A percentile compares a stretch with the other conserved stretches of the same genome.
These are phyloP conservation scores for Macrophomina tecta DNA, from an alignment of 2,329 filamentous ascomycete species.

Conservation along the genomic window DNA sequence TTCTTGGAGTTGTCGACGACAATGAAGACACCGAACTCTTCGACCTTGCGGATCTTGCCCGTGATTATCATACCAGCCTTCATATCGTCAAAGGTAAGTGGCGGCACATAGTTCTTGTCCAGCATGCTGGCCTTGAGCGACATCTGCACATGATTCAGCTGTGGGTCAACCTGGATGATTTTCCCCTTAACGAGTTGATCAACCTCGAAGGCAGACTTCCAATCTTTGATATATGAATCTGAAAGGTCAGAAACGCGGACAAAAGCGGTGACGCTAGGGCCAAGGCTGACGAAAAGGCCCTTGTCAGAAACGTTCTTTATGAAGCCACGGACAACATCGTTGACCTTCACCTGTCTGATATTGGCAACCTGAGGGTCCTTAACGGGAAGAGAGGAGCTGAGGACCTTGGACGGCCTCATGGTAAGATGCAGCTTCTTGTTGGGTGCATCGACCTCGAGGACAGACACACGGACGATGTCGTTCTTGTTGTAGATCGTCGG, in stretches of 20 bases:
- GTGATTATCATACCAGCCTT: conserved; percentile 81
- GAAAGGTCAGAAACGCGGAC: conserved; percentile 88
- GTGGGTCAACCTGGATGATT: conserved; percentile 72
- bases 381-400: conserved; percentile 82
- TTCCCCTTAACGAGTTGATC: conserved; percentile 92
- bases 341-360: conserved; percentile 72
- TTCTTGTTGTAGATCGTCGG: conserved; percentile 79
- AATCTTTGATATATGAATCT: conserved; percentile 90
- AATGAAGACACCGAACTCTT: conserved; percentile 94
- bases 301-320: conserved; percentile 89
- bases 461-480: conserved; percentile 84
- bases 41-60: conserved; percentile 89
- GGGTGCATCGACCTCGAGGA: conserved; percentile 77
- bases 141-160: conserved; percentile 77
- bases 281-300: conserved; percentile 84
- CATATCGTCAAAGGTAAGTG: conserved; percentile 76
- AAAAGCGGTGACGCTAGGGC: conserved; percentile 79
- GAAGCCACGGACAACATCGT: conserved; percentile 87
- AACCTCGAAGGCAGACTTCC: conserved; percentile 86
- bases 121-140: conserved; percentile 86
- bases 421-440: conserved; percentile 89
- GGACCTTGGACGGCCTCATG: conserved; percentile 81
- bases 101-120: conserved; percentile 77
- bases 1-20: conserved; percentile 85
- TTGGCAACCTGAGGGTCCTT: conserved; percentile 80